A percentile compares a stretch with the other conserved stretches of the same genome.
Evolutionary conservation across 441 rosid genomes (phyloP).

Genomic region (Daphne laureola): DNA sequence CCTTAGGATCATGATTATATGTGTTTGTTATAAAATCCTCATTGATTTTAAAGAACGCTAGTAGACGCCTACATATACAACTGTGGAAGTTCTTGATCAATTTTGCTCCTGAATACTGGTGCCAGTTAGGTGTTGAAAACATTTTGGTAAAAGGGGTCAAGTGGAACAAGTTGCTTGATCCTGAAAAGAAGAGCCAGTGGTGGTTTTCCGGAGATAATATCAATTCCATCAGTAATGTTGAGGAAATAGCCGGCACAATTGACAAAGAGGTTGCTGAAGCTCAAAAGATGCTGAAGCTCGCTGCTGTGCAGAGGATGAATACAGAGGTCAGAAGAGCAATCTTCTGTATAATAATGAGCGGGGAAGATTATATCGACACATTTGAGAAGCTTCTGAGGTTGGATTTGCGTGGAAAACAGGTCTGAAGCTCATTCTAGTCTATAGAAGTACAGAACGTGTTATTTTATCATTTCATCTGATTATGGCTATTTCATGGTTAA

Average conservation of each 20-base stretch:
- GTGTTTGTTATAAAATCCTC: not conserved
- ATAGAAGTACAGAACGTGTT: not conserved
- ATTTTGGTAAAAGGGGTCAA: conserved; percentile 63
- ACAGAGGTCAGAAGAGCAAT: conserved; percentile 83
- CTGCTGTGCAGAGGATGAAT: conserved; percentile 85
- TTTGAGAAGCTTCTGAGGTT: conserved; percentile 80
- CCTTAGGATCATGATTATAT: too few relatives aligned
- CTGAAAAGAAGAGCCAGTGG: conserved; percentile 90
- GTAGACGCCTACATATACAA: not conserved
- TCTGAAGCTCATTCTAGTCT: conserved; percentile 10
- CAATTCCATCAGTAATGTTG: conserved; percentile 27
- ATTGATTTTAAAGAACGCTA: not conserved
- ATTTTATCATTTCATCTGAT: not conserved
- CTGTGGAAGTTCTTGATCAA: not conserved
- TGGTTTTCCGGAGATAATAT: conserved; percentile 64
- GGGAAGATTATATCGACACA: conserved; percentile 85
- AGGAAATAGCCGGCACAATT: conserved; percentile 70
- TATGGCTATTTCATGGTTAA: not conserved
- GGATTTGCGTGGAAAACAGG: conserved; percentile 82
- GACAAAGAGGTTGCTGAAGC: conserved; percentile 78
- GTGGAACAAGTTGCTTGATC: conserved; percentile 88
- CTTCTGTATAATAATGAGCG: conserved; percentile 87
- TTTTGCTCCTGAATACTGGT: conserved; percentile 1
- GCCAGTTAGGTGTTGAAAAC: conserved; percentile 65
- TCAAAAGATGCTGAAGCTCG: conserved; percentile 85